These are phyloP conservation scores for Curvularia lunata DNA, from an alignment of 2,329 filamentous ascomycete species.

Conservation along the genomic window DNA sequence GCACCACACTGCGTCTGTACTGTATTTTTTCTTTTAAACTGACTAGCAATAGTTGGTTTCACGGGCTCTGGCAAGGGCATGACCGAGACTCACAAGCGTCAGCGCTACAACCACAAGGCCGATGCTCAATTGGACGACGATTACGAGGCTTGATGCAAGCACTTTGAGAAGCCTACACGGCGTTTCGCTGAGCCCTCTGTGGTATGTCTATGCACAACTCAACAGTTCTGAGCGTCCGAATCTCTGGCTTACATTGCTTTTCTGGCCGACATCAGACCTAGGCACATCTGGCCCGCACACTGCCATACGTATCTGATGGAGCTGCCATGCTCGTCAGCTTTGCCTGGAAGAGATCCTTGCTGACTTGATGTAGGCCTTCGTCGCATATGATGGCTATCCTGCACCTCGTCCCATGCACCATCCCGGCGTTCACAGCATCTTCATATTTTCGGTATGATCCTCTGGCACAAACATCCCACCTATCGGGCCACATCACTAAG, in stretches of 20 bases:
- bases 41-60: constrained; percentile 75
- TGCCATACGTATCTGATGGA: constrained; percentile 6
- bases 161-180: constrained; percentile 4
- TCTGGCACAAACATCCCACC: constrained; percentile 16
- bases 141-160: constrained; percentile 15
- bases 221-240: constrained; percentile 6
- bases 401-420: constrained; percentile 5
- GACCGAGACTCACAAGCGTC: constrained; percentile 86
- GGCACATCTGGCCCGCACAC: constrained; percentile 5
- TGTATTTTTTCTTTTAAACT: constrained; percentile 27
- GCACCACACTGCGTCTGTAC: constrained; percentile 23
- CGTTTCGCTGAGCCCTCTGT: not conserved
- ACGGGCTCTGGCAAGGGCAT: constrained; percentile 94
- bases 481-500: constrained; percentile 28
- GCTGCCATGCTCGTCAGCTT: constrained; percentile 9
- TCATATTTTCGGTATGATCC: constrained; percentile 34
- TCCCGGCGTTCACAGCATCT: constrained; percentile 29
- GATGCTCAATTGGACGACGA: constrained; percentile 38
- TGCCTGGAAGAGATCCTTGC: not conserved
- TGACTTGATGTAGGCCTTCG: constrained; percentile 16
- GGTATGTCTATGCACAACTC: constrained; percentile 15
- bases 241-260: constrained; percentile 31
- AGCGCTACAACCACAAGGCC: constrained; percentile 75
- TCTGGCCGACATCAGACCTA: constrained; percentile 22
- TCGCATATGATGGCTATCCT: not conserved